Base-by-base conservation (phyloP, 2,329 filamentous ascomycete genomes). In the Nigrograna mackinnonii region DNA sequence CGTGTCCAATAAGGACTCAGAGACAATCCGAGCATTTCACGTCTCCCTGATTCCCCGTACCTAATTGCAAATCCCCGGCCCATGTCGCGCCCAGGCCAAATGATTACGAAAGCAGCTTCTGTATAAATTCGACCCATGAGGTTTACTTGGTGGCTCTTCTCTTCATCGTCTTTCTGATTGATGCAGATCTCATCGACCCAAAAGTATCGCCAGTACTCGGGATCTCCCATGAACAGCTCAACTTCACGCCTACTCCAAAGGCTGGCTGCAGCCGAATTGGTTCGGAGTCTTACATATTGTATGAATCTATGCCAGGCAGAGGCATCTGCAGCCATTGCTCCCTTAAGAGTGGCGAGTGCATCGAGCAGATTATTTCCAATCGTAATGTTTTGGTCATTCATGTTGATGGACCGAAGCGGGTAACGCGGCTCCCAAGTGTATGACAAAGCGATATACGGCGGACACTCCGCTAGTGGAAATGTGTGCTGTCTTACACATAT, bases 81-180 rank as follows among this genome's bases (percentile, higher is more conserved):
- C 24, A n/a, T 9, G n/a, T n/a, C n/a, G n/a, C n/a, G 7, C 4
- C 34, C 41, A 12, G 44, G 37, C 37, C 41, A 47, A 16, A 20
- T 33, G 4, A 28, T 28, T 7, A 47, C 44, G 7, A 14, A 44
- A 21, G n/a, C 28, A 21, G 30, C 38, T 19, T 7, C 18, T n/a
- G 16, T 13, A 21, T 47, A 44, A 6, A 47, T 47, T 5, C 17
- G 13, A 20, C 20, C 7, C 44, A 47, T 47, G n/a, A 44, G 14
- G 9, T 19, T 13, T n/a, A 47, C 44, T 34, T 47, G 44, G 18
- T 39, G 44, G 16, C 34, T 47, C 3, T 37, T 21, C 28, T 47
- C 44, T 2, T 13, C 5, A n/a, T 18, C 35, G 17, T 22, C 17
- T 22, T 20, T 31, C 11, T 49, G 39, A 19, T 46, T 35, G 22